Evolutionary conservation across 345 rosid genomes (phyloP), one percentile per base, ranked within the genome.

Genomic region (Sisymbrium altissimum): DNA sequence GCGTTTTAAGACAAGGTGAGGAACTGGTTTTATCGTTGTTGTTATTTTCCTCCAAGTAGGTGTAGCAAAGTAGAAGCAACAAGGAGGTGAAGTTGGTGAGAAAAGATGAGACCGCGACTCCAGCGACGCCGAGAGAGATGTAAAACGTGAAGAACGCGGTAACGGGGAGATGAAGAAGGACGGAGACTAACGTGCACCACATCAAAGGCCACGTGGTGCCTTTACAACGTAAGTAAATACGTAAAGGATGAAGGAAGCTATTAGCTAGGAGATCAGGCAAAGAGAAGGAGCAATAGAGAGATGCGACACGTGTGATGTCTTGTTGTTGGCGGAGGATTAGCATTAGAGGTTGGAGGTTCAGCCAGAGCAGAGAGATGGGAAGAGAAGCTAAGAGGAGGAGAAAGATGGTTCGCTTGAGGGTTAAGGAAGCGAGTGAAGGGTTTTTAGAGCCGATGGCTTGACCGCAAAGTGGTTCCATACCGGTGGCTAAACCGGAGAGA

Each of bases 391-490:
- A 39, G 0, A 94, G 78, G 27, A 91, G 72, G 89, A 91, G 81
- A 15, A 84, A 41, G 46, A 89, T 85, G 15, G 97, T 89, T 83
- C 88, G 83, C 55, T 68, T 80, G 39, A 91, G 80, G 23, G 89
- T 86, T 3, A 70, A 83, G 29, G 76, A 70, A 21, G 90, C 95
- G 4, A 88, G 64, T 7, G 79, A 67, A 13, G 66, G 57, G 70
- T 91, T 89, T 45, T 75, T 86, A 5, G 97, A 91, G 18, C 98
- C 98, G 32, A 87, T 80, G 48, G 96, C 94, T 76, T 94, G 98
- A 68, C 96, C 82, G 14, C 97, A 91, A 5, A 94, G 78, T 12
- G 97, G 90, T 73, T 94, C 98, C 97, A 94, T 91, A 38, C 98
- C 97, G 81, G 79, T 82, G 30, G 98, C 96, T 4, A 94, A 79